A percentile compares a stretch with the other conserved stretches of the same genome.
These are phyloP conservation scores for Irpex lacteus DNA, from an alignment of 1,284 basidiomycete species.

Conservation along the genomic window DNA sequence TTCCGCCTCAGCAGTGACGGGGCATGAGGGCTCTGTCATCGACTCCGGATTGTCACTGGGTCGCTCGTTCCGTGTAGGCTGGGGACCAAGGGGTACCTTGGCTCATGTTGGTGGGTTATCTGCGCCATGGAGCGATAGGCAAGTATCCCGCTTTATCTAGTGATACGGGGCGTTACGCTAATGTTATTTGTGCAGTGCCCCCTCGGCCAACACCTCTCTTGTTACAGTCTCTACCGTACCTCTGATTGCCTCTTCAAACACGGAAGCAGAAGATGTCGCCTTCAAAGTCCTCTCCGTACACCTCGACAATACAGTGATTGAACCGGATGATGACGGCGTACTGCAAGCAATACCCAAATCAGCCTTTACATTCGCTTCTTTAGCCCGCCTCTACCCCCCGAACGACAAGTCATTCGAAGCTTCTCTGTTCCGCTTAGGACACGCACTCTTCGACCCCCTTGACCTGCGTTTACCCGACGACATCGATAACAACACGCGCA, in stretches of 20 bases:
- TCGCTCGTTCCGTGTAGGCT: slow-evolving; percentile 87
- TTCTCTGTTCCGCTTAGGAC: slow-evolving; percentile 82
- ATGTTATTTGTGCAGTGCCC: slow-evolving; percentile 34
- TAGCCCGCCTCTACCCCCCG: slow-evolving; percentile 69
- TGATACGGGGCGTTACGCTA: slow-evolving; percentile 7
- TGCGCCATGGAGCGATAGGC: slow-evolving; percentile 49
- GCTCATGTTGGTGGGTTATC: slow-evolving; percentile 77
- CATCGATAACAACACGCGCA: slow-evolving; percentile 55
- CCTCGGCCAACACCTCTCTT: slow-evolving; percentile 56
- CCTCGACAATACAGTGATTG: slow-evolving; percentile 73
- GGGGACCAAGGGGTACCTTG: slow-evolving; percentile 81
- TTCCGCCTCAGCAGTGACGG: slow-evolving; percentile 59
- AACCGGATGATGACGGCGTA: slow-evolving; percentile 46
- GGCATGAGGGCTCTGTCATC: slow-evolving; percentile 62
- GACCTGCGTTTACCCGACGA: slow-evolving; percentile 58
- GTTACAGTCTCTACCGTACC: slow-evolving; percentile 49
- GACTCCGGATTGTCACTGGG: slow-evolving; percentile 88
- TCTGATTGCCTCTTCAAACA: slow-evolving; percentile 32
- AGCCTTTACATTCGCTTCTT: slow-evolving; percentile 77
- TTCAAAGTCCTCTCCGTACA: slow-evolving; percentile 80
- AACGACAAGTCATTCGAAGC: slow-evolving; percentile 79
- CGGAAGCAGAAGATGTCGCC: slow-evolving; percentile 43
- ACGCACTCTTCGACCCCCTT: slow-evolving; percentile 89
- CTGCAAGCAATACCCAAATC: slow-evolving; percentile 57
- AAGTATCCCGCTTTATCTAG: slow-evolving; percentile 24